A percentile compares a stretch with the other conserved stretches of the same genome.
phyloP scores from a whole-genome alignment of 257 asterid genomes.

The Mentha longifolia region DNA sequence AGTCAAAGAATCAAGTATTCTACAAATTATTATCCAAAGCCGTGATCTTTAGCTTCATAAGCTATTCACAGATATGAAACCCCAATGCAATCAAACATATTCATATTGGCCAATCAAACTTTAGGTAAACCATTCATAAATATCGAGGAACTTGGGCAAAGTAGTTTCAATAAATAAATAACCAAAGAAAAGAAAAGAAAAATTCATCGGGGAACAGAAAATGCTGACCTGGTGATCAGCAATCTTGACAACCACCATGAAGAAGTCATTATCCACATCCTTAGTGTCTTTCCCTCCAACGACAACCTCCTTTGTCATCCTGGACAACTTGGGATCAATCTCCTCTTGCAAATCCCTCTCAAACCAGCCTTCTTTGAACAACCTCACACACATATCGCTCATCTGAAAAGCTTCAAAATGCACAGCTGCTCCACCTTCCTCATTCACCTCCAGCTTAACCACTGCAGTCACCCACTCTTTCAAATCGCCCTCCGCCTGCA shows the following conservation, averaged over 20 bases:
- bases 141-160: neutral
- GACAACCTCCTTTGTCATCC: conserved; percentile 87
- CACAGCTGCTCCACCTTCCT: conserved; percentile 81
- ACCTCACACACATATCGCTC: conserved; percentile 83
- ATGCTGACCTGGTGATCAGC: conserved; percentile 79
- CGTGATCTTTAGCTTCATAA: no score
- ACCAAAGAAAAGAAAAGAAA: no score
- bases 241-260: conserved; percentile 93
- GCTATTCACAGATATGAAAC: neutral
- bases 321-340: conserved; percentile 85
- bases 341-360: conserved; percentile 65
- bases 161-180: neutral
- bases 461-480: conserved; percentile 97
- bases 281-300: conserved; percentile 86
- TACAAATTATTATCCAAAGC: neutral
- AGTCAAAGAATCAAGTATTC: conserved; percentile 12
- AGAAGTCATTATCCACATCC: conserved; percentile 92
- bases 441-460: conserved; percentile 89
- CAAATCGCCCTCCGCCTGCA: conserved; percentile 79
- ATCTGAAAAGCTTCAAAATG: conserved; percentile 97
- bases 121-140: neutral
- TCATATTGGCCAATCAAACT: neutral
- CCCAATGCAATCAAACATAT: conserved; percentile 10
- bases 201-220: no score
- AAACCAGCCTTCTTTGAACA: conserved; percentile 85